Percentiles rank a stretch among this genome's conserved stretches.
Evolutionary conservation across 192 early-diverging fungal species (phyloP).

Genomic region (Piromyces sp.): DNA sequence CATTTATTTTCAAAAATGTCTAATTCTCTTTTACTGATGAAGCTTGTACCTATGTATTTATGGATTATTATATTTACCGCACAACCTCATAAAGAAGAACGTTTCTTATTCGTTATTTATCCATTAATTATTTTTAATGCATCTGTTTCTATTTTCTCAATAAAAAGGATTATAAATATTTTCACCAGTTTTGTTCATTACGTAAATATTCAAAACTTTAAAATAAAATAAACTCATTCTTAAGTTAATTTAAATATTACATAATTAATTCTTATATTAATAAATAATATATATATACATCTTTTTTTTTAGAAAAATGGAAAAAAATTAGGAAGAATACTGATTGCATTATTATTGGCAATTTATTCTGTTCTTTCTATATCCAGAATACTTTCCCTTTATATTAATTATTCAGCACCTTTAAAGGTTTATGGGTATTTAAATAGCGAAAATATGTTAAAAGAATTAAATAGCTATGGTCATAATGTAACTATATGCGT

Average conservation of each 20-base stretch:
- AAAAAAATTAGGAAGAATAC: not conserved
- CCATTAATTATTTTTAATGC: constrained; percentile 71
- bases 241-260: too few species aligned
- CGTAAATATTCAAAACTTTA: not conserved
- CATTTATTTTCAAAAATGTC: not conserved
- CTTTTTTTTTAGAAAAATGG: not conserved
- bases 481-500: constrained; percentile 45
- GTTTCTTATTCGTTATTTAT: constrained; percentile 83
- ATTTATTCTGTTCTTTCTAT: constrained; percentile 32
- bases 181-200: not conserved
- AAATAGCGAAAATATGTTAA: constrained; percentile 9
- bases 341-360: not conserved
- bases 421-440: constrained; percentile 36
- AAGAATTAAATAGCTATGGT: not conserved
- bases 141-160: constrained; percentile 36
- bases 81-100: constrained; percentile 96
- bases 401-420: constrained; percentile 60
- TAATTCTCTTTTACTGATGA: not conserved
- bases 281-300: too few species aligned
- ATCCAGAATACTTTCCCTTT: constrained; percentile 49
- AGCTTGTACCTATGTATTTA: constrained; percentile 50
- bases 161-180: constrained; percentile 8
- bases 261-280: too few species aligned
- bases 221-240: too few species aligned
- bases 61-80: constrained; percentile 59